Base-by-base conservation (phyloP, 2,329 filamentous ascomycete genomes). In the Fusarium agapanthi region DNA sequence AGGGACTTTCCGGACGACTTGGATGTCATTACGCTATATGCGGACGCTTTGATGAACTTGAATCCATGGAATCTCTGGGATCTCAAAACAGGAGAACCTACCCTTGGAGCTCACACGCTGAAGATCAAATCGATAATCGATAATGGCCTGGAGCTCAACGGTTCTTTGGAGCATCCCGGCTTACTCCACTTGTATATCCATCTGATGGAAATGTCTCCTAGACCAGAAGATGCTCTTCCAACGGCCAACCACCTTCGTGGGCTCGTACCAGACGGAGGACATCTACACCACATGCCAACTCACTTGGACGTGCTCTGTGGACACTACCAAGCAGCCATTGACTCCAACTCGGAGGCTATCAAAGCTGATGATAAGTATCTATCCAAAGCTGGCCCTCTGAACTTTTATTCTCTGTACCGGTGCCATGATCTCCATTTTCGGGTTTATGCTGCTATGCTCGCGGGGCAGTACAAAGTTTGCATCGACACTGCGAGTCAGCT, bases 321-420 rank as follows among this genome's bases (percentile, higher is more conserved):
- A 18, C 89, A 94, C 75, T 95, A 94, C 77, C 83, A 87, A 35
- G 84, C 85, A 14, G 91, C 91, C 9, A 90, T 95, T 57, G 83
- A 84, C 3, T 91, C 90, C 8, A 95, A 95, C 78, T 83, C 86
- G 5, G 86, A 87, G 28, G 93, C 93, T 15, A 90, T 93, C 53
- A 76, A 81, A 1, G 92, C 91, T 4, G 92, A 95, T 77, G 88
- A 92, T 56, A 89, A 88, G 72, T 95, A 88, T 76, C 84, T 93
- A 5, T 80, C 82, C 1, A 83, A 86, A 10, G 84, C 87, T 13
- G 91, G 92, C 0, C 83, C 89, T 0, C 79, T 89, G 68, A 92
- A 92, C 78, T 95, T 95, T 78, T 95, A 95, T 81, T 91, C 91
- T 0, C 86, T 95, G 10, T 95, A 95, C 78, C 88, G 93, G 20